Evolutionary conservation across 2,329 filamentous ascomycete genomes (phyloP).

Genomic region (Dichotomopilus funicola): DNA sequence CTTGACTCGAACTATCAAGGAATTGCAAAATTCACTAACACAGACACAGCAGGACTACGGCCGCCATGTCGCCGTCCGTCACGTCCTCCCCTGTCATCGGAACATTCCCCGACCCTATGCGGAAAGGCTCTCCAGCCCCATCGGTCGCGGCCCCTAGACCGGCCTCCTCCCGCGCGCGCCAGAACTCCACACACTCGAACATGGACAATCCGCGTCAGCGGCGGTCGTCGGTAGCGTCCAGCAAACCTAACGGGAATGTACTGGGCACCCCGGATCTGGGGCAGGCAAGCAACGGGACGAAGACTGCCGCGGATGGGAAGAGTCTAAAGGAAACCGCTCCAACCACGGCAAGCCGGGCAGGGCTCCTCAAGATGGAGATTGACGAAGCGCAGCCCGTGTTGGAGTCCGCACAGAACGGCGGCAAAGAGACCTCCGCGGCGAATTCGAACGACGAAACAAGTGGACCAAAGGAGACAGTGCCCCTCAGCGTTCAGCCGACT

Average conservation of each 20-base stretch:
- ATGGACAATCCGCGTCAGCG: constrained; percentile 49
- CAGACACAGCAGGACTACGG: constrained; percentile 25
- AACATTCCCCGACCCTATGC: constrained; percentile 56
- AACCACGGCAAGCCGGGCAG: constrained; percentile 26
- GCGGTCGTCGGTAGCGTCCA: constrained; percentile 55
- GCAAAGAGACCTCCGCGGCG: constrained; percentile 12
- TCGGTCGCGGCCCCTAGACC: constrained; percentile 51
- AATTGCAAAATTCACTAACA: constrained; percentile 11
- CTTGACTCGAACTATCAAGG: not conserved
- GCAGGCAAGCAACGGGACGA: constrained; percentile 27
- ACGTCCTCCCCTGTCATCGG: constrained; percentile 70
- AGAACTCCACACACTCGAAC: constrained; percentile 62
- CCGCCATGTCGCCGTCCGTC: constrained; percentile 59
- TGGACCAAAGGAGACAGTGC: constrained; percentile 29
- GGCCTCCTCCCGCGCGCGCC: constrained; percentile 63
- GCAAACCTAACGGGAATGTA: constrained; percentile 50
- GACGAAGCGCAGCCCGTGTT: constrained; percentile 25
- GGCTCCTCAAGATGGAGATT: constrained; percentile 26
- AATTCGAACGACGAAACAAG: constrained; percentile 8
- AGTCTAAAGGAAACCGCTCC: constrained; percentile 41
- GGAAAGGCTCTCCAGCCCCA: constrained; percentile 56
- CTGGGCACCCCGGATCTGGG: constrained; percentile 33
- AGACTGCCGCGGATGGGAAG: constrained; percentile 42
- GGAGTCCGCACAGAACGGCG: constrained; percentile 20
- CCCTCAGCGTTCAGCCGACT: constrained; percentile 34